phyloP scores from a whole-genome alignment of 768 basidiomycete genomes.

The Trametes cubensis region DNA sequence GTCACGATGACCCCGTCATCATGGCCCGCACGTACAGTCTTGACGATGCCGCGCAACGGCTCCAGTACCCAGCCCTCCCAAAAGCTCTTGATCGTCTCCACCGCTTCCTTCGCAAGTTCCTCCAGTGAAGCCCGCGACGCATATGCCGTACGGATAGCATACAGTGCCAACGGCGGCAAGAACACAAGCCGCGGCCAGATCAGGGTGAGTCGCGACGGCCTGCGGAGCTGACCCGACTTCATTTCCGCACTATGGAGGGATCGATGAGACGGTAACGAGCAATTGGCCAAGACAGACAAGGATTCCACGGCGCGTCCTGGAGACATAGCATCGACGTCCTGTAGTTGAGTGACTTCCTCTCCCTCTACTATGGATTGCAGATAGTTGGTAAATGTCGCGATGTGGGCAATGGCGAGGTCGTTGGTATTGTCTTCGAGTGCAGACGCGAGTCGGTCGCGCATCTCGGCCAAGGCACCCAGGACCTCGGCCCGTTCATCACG shows the following conservation, averaged over 20 bases:
- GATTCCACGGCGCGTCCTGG: slow-evolving; percentile 11
- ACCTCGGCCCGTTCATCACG: slow-evolving; percentile 69
- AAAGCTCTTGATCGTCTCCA: slow-evolving; percentile 73
- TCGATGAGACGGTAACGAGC: slow-evolving; percentile 18
- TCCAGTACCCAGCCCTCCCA: slow-evolving; percentile 83
- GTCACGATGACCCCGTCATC: slow-evolving; percentile 77
- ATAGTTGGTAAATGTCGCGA: slow-evolving; percentile 22
- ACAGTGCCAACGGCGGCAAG: slow-evolving; percentile 67
- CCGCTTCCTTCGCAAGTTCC: slow-evolving; percentile 58
- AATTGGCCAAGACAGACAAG: slow-evolving; percentile 26
- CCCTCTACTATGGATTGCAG: slow-evolving; percentile 17
- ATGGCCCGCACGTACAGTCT: slow-evolving; percentile 81
- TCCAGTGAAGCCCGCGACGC: slow-evolving; percentile 60
- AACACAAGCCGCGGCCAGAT: slow-evolving; percentile 84
- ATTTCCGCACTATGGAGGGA: slow-evolving; percentile 28
- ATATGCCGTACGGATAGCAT: slow-evolving; percentile 53
- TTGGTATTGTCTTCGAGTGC: slow-evolving; percentile 31
- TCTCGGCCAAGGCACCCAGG: slow-evolving; percentile 62
- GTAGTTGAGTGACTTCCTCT: slow-evolving; percentile 2
- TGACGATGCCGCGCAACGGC: slow-evolving; percentile 78
- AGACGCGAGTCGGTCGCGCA: slow-evolving; percentile 49
- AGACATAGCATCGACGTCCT: neutral
- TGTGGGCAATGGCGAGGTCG: slow-evolving; percentile 20
- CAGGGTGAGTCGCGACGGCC: slow-evolving; percentile 69
- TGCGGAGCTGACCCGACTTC: slow-evolving; percentile 47